A percentile compares a stretch with the other conserved stretches of the same genome.
These are phyloP conservation scores for Cyclocybe cylindracea DNA, from an alignment of 768 basidiomycete genomes.

Conservation along the genomic window DNA sequence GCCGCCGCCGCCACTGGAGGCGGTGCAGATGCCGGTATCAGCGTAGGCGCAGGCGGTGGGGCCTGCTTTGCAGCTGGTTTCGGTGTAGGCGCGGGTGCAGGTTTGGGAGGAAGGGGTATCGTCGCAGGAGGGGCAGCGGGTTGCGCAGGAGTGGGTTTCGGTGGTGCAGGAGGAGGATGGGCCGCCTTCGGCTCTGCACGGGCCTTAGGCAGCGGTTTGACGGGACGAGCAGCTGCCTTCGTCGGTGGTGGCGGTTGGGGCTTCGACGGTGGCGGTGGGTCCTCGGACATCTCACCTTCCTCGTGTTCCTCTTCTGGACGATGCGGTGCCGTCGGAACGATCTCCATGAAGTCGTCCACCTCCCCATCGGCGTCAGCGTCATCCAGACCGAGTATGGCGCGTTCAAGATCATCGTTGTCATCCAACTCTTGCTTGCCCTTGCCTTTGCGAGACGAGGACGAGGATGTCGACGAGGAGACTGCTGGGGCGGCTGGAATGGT, in stretches of 20 bases:
- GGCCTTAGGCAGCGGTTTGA: slow-evolving; percentile 28
- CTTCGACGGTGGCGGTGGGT: slow-evolving; percentile 30
- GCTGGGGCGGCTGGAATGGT: slow-evolving; percentile 7
- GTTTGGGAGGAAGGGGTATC: slow-evolving; percentile 8
- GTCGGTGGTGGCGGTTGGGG: slow-evolving; percentile 31
- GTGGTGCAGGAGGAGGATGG: slow-evolving; percentile 19
- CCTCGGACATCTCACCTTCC: slow-evolving; percentile 30
- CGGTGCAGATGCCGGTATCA: too few species aligned
- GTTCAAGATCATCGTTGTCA: slow-evolving; percentile 4
- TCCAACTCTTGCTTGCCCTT: slow-evolving; percentile 15
- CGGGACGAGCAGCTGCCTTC: slow-evolving; percentile 17
- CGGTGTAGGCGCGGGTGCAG: slow-evolving; percentile 8
- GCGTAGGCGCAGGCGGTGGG: too few species aligned
- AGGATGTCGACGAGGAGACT: slow-evolving; percentile 6
- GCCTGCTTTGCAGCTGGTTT: too few species aligned
- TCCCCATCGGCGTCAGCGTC: slow-evolving; percentile 31
- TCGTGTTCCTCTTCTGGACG: slow-evolving; percentile 34
- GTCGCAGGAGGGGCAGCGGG: slow-evolving; percentile 10
- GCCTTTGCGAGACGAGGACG: slow-evolving; percentile 13
- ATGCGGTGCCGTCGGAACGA: slow-evolving; percentile 11
- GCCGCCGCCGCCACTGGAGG: too few species aligned
- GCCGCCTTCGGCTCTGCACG: slow-evolving; percentile 24
- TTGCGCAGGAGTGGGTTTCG: slow-evolving; percentile 18
- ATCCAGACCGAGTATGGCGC: slow-evolving; percentile 16
- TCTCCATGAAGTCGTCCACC: slow-evolving; percentile 44